phyloP scores from a whole-genome alignment of 306 rosid genomes.

The Cotoneaster glaucophyllus region DNA sequence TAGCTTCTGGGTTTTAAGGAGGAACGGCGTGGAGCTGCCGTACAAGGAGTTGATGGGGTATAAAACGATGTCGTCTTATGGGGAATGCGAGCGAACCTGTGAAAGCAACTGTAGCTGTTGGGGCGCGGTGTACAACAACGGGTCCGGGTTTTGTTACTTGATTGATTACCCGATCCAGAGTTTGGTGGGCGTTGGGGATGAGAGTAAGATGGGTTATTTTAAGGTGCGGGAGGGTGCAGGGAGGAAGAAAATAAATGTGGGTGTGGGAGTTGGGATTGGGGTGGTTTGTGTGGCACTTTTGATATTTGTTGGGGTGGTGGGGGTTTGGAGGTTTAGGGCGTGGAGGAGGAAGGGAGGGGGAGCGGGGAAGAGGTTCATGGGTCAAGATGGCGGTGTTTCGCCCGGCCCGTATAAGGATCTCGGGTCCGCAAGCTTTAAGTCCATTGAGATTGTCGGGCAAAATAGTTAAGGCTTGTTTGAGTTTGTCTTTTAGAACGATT shows the following conservation, averaged over 20 bases:
- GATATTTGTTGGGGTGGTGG: conserved; percentile 21
- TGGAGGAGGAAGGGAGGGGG: conserved; percentile 22
- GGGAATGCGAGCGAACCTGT: conserved; percentile 51
- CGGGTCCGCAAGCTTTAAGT: conserved; percentile 61
- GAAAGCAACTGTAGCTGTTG: conserved; percentile 67
- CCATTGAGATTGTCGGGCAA: conserved; percentile 49
- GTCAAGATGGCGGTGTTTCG: conserved; percentile 34
- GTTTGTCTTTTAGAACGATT: background rate
- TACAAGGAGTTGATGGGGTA: conserved; percentile 41
- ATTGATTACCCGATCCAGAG: conserved; percentile 62
- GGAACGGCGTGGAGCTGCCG: conserved; percentile 56
- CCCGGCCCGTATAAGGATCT: conserved; percentile 91
- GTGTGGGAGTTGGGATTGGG: conserved; percentile 22
- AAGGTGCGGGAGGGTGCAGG: conserved; percentile 46
- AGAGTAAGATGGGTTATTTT: conserved; percentile 61
- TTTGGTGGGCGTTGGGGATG: conserved; percentile 46
- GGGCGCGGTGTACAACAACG: conserved; percentile 63
- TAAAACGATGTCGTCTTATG: conserved; percentile 41
- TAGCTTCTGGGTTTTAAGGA: conserved; percentile 39
- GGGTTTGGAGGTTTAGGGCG: conserved; percentile 22
- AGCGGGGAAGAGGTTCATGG: conserved; percentile 16
- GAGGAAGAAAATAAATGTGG: conserved; percentile 14
- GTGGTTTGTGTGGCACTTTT: conserved; percentile 7
- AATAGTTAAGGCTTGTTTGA: background rate
- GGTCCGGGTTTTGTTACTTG: conserved; percentile 56